Conservation (phyloP, 495 filamentous ascomycete genomes). For the Evernia prunastri region DNA sequence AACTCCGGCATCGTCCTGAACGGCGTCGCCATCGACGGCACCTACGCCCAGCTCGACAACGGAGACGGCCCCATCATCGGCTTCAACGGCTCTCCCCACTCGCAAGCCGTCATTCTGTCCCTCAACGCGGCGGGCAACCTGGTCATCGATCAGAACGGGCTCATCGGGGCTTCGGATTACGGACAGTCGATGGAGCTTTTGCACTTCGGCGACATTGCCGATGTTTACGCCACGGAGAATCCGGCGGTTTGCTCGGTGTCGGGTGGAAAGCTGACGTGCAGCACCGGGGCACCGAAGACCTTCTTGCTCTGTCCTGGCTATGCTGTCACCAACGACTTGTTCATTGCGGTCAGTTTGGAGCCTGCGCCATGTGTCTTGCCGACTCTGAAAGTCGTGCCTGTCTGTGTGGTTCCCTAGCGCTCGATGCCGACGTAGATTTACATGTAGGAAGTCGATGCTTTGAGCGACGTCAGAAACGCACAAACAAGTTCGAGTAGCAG, state of each 20-base stretch:
- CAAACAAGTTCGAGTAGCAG: neutral
- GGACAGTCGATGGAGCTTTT: constrained; percentile 8
- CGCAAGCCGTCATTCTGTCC: constrained; percentile 4
- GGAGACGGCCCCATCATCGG: neutral
- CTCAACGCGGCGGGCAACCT: neutral
- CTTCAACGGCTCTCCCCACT: constrained; percentile 2
- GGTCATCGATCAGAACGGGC: constrained; percentile 1
- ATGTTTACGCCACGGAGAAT: neutral
- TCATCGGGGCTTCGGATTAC: neutral
- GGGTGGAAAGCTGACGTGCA: neutral
- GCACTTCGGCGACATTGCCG: constrained; percentile 1
- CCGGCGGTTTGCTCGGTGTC: constrained; percentile 4
- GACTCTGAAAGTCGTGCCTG: constrained; percentile 2
- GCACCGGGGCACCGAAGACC: constrained; percentile 6
- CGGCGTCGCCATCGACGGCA: neutral
- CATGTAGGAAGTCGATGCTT: neutral
- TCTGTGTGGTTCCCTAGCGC: constrained; percentile 1
- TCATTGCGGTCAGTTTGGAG: neutral
- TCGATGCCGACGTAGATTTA: neutral
- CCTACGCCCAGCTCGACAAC: neutral
- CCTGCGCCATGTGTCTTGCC: constrained; percentile 1
- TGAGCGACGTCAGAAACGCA: neutral
- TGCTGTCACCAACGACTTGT: neutral
- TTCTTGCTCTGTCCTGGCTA: neutral
- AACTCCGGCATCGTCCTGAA: neutral